These are phyloP conservation scores for Chiua virens DNA, from an alignment of 768 basidiomycete genomes.

Conservation along the genomic window DNA sequence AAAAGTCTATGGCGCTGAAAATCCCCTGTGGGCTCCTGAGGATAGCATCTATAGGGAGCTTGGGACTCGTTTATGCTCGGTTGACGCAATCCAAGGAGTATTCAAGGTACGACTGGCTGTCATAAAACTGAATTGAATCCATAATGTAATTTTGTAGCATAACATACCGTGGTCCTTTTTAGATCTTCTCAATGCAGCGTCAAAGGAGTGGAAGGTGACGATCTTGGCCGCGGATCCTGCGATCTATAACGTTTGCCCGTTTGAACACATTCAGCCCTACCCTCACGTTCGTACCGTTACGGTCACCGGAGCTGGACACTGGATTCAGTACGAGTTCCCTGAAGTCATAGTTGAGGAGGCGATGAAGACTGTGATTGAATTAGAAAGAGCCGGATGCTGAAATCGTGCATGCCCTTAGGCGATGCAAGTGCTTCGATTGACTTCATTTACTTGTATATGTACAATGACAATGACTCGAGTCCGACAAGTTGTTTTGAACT, in stretches of 20 bases:
- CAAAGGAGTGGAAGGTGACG: conserved; percentile 13
- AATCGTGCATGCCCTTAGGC: too few species aligned
- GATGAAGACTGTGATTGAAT: conserved; percentile 11
- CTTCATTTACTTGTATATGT: too few species aligned
- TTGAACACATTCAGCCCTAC: conserved; percentile 14
- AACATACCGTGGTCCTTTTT: conserved; percentile 16
- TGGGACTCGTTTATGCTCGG: conserved; percentile 10
- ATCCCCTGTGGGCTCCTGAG: conserved; percentile 16
- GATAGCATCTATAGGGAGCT: conserved; percentile 8
- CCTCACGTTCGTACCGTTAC: conserved; percentile 7
- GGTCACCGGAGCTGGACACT: conserved; percentile 21
- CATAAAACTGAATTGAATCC: neutral
- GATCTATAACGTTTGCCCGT: neutral
- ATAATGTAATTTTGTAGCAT: conserved; percentile 1
- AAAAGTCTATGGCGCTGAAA: neutral
- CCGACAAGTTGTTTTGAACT: too few species aligned
- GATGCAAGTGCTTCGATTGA: too few species aligned
- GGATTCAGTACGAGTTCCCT: conserved; percentile 27
- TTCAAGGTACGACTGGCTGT: neutral
- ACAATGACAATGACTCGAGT: too few species aligned
- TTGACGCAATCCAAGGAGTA: neutral
- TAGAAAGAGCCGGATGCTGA: neutral
- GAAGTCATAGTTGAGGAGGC: conserved; percentile 20
- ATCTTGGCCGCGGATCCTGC: conserved; percentile 22
- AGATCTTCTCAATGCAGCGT: neutral